Evolutionary conservation across 805 yeast genomes (phyloP).

Genomic region (Pichia occidentalis): DNA sequence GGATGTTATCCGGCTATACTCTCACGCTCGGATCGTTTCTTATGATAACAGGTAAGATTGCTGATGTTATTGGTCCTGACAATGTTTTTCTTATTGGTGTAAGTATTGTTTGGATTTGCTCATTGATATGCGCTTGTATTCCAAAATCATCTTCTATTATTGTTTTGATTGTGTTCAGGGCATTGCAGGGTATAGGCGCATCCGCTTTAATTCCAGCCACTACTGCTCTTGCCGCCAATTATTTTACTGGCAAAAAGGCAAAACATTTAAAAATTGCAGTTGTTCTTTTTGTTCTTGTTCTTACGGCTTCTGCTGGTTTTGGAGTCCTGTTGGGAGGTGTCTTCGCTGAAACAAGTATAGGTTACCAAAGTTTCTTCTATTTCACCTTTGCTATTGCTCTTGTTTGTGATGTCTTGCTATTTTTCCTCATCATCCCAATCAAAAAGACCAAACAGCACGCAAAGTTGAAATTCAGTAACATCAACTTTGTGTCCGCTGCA

Average conservation of each 20-base stretch:
- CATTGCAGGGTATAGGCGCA: slow-evolving; percentile 40
- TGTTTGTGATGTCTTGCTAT: slow-evolving; percentile 17
- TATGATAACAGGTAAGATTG: slow-evolving; percentile 35
- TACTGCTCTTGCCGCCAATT: slow-evolving; percentile 20
- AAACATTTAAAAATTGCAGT: slow-evolving; percentile 14
- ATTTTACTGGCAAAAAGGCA: slow-evolving; percentile 17
- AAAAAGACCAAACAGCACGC: slow-evolving; percentile 23
- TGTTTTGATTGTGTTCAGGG: slow-evolving; percentile 37
- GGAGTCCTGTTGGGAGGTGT: slow-evolving; percentile 42
- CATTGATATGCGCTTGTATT: slow-evolving; percentile 33
- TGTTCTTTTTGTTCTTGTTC: slow-evolving; percentile 15
- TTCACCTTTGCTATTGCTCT: slow-evolving; percentile 30
- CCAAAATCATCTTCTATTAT: slow-evolving; percentile 25
- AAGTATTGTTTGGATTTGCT: slow-evolving; percentile 16
- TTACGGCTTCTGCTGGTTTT: slow-evolving; percentile 30
- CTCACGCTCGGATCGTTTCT: slow-evolving; percentile 40
- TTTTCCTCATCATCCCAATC: slow-evolving; percentile 26
- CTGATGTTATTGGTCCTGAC: slow-evolving; percentile 37
- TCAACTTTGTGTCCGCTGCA: slow-evolving; percentile 33
- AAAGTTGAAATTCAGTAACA: slow-evolving; percentile 18
- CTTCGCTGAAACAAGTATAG: slow-evolving; percentile 31
- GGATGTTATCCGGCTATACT: slow-evolving; percentile 41
- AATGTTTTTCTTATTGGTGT: slow-evolving; percentile 24
- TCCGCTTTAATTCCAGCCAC: slow-evolving; percentile 34
- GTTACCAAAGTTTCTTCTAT: slow-evolving; percentile 35